phyloP scores from a whole-genome alignment of 2,329 filamentous ascomycete species.

The Pseudocercospora fuligena region DNA sequence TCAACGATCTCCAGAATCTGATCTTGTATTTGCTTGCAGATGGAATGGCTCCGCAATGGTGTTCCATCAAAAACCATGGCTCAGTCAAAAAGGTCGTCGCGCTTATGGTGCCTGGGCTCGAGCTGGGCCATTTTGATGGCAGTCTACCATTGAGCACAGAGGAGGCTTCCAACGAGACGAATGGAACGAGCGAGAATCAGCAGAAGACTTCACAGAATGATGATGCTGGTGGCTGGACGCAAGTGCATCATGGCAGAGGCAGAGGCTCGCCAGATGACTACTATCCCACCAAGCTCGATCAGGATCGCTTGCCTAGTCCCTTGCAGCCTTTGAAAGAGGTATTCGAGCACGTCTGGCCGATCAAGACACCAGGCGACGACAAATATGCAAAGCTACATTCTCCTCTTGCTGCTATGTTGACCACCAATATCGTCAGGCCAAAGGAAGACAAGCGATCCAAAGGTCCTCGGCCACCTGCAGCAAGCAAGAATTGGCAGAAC shows the following conservation, averaged over 20 bases:
- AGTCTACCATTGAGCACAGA: constrained; percentile 44
- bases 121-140: constrained; percentile 84
- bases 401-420: constrained; percentile 82
- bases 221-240: constrained; percentile 18
- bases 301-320: constrained; percentile 47
- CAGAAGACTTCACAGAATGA: constrained; percentile 19
- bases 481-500: constrained; percentile 71
- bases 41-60: constrained; percentile 66
- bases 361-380: constrained; percentile 85
- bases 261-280: constrained; percentile 53
- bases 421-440: constrained; percentile 70
- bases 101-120: constrained; percentile 89
- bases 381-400: constrained; percentile 82
- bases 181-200: constrained; percentile 8
- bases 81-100: constrained; percentile 76
- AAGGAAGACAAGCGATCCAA: constrained; percentile 69
- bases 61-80: constrained; percentile 61
- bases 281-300: constrained; percentile 52
- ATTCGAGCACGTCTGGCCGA: constrained; percentile 87
- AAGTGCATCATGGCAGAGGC: constrained; percentile 31
- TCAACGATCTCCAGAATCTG: constrained; percentile 63
- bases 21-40: constrained; percentile 67
- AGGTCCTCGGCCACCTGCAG: constrained; percentile 64
- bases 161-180: constrained; percentile 4
- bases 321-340: constrained; percentile 73